Base-by-base conservation (phyloP, 352 stramenopile genomes). In the Paralagenidium karlingii region DNA sequence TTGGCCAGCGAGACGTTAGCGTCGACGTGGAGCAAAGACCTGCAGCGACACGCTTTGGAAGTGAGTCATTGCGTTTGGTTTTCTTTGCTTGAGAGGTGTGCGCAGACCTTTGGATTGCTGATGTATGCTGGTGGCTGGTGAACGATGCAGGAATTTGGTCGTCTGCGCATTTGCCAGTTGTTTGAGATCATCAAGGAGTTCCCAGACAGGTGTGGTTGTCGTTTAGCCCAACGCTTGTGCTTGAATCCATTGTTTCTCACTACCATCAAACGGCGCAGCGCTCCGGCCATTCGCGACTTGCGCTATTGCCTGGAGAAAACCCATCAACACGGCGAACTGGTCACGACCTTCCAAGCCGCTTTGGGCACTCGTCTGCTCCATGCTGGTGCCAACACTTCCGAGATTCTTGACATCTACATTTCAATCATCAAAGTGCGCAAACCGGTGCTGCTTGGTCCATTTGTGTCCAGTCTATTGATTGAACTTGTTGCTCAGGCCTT, bases 361-460 rank as follows among this genome's bases (percentile, higher is more conserved):
- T 55, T 98, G 24, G 42, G 76, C 16, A 60, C 63, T n/a, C 71
- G 94, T 12, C 58, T 98, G 26, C 62, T 98, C 21, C 95, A 98
- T 60, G 84, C 92, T 11, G 95, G 95, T 34, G 94, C 94, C 0
- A 96, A 94, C 47, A 98, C 95, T 0, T 82, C 73, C 8, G 83
- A 96, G 44, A 98, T 99, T 44, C 78, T 99, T 40, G 89, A 98
- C 55, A 90, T 98, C 19, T 99, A 99, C 60, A 95, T 98, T 32
- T 86, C 79, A 25, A 97, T 88, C 2, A 98, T 99, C 45, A 98
- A 96, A 71, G 55, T 66, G 22, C 8, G 7, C 9, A 12, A 16
- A n/a, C 16, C 6, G 8, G 6, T 50, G 16, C 33, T n/a, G 8
- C 2, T 11, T 36, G 12, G 7, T 7, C 19, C 3, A 8, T 7